Base-by-base conservation (phyloP, 805 yeast species). In the Pichia rugopelliculosa region DNA sequence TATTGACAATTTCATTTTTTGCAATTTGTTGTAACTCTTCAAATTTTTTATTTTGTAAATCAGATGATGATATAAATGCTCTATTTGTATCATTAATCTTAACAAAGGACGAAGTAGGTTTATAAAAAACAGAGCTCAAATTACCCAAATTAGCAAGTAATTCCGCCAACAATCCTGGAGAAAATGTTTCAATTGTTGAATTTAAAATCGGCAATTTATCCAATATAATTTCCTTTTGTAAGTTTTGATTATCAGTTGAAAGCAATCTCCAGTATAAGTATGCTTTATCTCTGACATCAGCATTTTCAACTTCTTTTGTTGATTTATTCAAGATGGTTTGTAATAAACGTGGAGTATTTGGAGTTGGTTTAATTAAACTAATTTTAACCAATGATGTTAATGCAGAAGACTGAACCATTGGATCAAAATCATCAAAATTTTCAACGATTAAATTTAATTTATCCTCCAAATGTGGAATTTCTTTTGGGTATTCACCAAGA, bases 101-200 rank as follows among this genome's bases (percentile, higher is more conserved):
- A 48, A 80, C 69, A 58, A 84, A 84, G 30, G 80, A 71, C 18
- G 78, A 70, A 6, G 86, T 79, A 12, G 97, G 96, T 60, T 84
- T 84, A 65, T 85, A 95, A 60, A 87, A 87, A 2, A 93, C 93
- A 0, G 97, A 87, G 36, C 96, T 82, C 52, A 93, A 74, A 9
- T 93, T 84, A 3, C 95, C 82, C 47, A 91, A 67, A 60, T 91
- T 96, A n/a, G 69, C 61, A 26, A 91, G 60, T 43, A 93, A 72
- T 52, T 79, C 82, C 38, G 81, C 78, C 48, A 90, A 73, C 5
- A 88, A 71, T 21, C 71, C 73, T 0, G 87, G 83, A 37, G 87
- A 80, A 58, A 90, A 83, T 18, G 73, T 66, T 38, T 88, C 83
- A 26, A 90, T 78, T 2, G 89, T 82, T 2, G 87, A 75, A 39